Percentiles rank a stretch among this genome's conserved stretches.
These are phyloP conservation scores for Scleromitrula shiraiana DNA, from an alignment of 2,329 filamentous ascomycete genomes.

Conservation along the genomic window DNA sequence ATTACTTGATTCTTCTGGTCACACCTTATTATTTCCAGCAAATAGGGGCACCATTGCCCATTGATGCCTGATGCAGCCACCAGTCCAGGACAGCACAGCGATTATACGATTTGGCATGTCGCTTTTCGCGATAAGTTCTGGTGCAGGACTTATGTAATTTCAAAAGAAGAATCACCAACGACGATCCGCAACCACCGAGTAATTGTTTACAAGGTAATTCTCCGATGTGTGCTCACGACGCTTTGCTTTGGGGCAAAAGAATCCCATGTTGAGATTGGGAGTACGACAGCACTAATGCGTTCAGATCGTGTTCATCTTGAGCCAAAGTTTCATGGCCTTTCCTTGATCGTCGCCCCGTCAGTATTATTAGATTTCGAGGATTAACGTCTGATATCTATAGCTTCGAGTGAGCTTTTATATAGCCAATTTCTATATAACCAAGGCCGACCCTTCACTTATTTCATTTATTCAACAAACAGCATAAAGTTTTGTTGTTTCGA, in stretches of 20 bases:
- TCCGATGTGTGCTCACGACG: background rate
- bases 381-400: background rate
- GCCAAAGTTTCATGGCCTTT: background rate
- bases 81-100: background rate
- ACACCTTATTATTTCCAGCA: conserved; percentile 2
- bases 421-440: conserved; percentile 1
- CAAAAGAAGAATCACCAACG: conserved; percentile 3
- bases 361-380: background rate
- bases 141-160: background rate
- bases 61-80: conserved; percentile 10
- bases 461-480: background rate
- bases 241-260: background rate
- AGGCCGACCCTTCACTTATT: background rate
- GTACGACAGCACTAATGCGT: conserved; percentile 2
- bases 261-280: background rate
- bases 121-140: background rate
- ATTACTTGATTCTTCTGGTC: conserved; percentile 4
- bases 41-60: conserved; percentile 4
- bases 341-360: conserved; percentile 1
- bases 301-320: conserved; percentile 2
- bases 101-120: background rate
- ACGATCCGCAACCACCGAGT: conserved; percentile 1
- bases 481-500: conserved; percentile 10
- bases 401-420: conserved; percentile 8
- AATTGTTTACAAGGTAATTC: background rate